Evolutionary conservation across 2,329 filamentous ascomycete genomes (phyloP), one percentile per base, ranked within the genome.

Genomic region (Ophiosphaerella korrae): DNA sequence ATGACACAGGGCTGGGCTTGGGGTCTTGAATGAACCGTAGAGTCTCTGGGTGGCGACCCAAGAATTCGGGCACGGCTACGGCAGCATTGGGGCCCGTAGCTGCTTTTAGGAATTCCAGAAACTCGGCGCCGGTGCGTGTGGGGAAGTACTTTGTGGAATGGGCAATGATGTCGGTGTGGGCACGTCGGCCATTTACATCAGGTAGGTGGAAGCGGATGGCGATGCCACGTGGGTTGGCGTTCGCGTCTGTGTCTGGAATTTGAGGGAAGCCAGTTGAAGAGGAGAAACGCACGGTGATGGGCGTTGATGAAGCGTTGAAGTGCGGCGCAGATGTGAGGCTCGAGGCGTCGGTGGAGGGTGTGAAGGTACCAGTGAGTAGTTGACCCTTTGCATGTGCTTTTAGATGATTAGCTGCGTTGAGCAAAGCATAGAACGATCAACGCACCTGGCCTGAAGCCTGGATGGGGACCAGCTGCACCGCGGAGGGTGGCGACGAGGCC

Each of bases 121-220:
- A 81, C n/a, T 78, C 80, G 12, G 75, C 80, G 12, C 81, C 81
- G 0, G 79, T 83, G 32, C 76, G 72, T 0, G 75, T 76, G 0
- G 82, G 82, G 66, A 85, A 84, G 64, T 74, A 77, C 2, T 77
- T 73, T 1, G 78, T 80, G 1, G 77, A 80, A 67, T 85, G 82
- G 0, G 75, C 67, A 43, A 85, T 71, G 57, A 85, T 80, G 60
- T 86, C 82, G 1, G 82, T 84, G 67, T 85, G 82, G 16, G 74
- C 66, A 12, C 76, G 60, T 63, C 68, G 42, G 68, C 75, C 33
- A 64, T 66, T 73, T 16, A 68, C 49, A 3, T 67, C 63, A 3
- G 76, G 78, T 50, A 77, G 77, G 32, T 80, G 80, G 66, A 83
- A 83, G 38, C 82, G 78, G 3, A 74, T 68, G 16, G 75, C 72